Conservation (phyloP, 768 basidiomycete genomes). For the Lanmaoa pseudosensibilis region DNA sequence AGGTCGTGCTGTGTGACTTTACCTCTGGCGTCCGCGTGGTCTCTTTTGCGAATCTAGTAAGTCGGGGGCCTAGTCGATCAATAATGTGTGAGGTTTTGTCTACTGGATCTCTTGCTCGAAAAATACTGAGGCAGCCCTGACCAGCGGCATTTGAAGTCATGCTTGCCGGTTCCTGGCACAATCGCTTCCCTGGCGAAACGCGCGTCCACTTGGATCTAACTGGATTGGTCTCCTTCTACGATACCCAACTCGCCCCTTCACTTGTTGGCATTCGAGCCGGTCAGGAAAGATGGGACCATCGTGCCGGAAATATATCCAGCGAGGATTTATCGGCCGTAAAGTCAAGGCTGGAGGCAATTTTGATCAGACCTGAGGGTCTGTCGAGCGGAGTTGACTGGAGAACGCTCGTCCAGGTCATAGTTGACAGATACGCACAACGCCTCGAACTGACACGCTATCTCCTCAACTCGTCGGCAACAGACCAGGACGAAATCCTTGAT, state of each 20-base stretch:
- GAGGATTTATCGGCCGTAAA: conserved; percentile 18
- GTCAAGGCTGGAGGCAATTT: conserved; percentile 7
- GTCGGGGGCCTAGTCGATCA: neutral
- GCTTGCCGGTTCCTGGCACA: conserved; percentile 33
- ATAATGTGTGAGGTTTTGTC: neutral
- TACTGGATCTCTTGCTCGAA: neutral
- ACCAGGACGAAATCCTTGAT: conserved; percentile 3
- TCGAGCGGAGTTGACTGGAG: conserved; percentile 38
- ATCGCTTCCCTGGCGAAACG: conserved; percentile 36
- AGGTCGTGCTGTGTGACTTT: conserved; percentile 39
- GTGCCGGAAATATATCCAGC: conserved; percentile 25
- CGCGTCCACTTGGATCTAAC: conserved; percentile 36
- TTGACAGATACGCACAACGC: conserved; percentile 33
- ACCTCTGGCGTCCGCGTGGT: conserved; percentile 27
- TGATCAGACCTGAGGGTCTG: conserved; percentile 10
- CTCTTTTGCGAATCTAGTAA: conserved; percentile 19
- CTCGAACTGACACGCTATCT: conserved; percentile 29
- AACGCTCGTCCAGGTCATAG: conserved; percentile 27
- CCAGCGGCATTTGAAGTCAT: conserved; percentile 10
- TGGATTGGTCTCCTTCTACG: conserved; percentile 39
- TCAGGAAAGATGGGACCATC: conserved; percentile 34
- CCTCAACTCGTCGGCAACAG: conserved; percentile 13
- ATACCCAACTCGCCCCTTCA: conserved; percentile 32
- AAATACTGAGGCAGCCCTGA: neutral
- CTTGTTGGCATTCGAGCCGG: conserved; percentile 26